Evolutionary conservation across 257 asterid genomes (phyloP).

Genomic region (Solanum paucissectum): DNA sequence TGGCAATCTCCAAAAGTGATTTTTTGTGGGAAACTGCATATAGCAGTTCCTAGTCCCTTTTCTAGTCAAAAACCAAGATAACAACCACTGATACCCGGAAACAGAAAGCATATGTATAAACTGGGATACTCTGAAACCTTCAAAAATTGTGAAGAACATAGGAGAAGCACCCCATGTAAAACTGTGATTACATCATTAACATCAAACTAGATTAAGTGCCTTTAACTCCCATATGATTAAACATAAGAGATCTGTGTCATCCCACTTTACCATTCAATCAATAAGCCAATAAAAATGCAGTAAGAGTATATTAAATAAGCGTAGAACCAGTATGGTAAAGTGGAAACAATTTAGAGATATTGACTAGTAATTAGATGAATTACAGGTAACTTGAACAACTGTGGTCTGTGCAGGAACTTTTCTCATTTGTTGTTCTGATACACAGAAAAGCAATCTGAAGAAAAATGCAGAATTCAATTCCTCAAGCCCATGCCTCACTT

Average conservation of each 20-base stretch:
- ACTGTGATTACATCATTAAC: neutral
- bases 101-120: neutral
- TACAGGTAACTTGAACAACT: neutral
- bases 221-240: neutral
- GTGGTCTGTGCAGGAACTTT: neutral
- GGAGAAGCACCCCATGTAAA: neutral
- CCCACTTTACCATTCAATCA: neutral
- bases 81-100: neutral
- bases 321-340: neutral
- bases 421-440: neutral
- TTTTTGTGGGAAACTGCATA: neutral
- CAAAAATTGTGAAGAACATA: neutral
- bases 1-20: neutral
- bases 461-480: neutral
- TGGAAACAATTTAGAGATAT: neutral
- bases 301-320: neutral
- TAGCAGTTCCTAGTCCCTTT: neutral
- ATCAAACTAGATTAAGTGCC: neutral
- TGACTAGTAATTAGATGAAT: neutral
- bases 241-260: neutral
- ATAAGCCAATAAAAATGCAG: neutral
- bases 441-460: neutral
- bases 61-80: neutral
- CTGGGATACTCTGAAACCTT: neutral
- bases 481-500: neutral